Conservation (phyloP, 345 rosid genomes). For the Bretschneidera sinensis region DNA sequence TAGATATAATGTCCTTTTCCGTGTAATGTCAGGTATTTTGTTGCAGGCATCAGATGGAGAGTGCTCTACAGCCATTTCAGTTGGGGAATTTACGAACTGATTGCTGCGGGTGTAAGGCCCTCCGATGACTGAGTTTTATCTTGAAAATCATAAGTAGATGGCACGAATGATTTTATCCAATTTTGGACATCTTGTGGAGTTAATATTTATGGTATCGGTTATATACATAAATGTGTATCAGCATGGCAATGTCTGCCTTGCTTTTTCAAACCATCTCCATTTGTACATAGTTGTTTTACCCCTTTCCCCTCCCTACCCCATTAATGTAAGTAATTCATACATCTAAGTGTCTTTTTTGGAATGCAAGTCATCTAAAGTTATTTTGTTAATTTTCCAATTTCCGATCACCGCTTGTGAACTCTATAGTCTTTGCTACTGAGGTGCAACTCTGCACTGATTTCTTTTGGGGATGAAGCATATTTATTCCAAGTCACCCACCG, state of each 20-base stretch:
- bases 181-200: conserved; percentile 25
- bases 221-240: conserved; percentile 1
- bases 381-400: conserved; percentile 3
- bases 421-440: no score
- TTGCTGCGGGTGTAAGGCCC: neutral
- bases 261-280: neutral
- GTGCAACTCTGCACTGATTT: no score
- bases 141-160: neutral
- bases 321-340: conserved; percentile 24
- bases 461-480: no score
- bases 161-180: conserved; percentile 19
- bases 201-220: conserved; percentile 10
- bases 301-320: neutral
- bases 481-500: no score
- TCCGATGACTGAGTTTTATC: neutral
- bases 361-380: no score
- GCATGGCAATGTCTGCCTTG: conserved; percentile 3
- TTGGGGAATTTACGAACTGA: neutral
- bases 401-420: neutral
- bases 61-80: neutral
- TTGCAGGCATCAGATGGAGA: neutral
- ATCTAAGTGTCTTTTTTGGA: no score
- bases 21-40: neutral
- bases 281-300: conserved; percentile 24
- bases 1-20: neutral